Base-by-base conservation (phyloP, 179 eudicot genomes). In the Corrigiola litoralis region DNA sequence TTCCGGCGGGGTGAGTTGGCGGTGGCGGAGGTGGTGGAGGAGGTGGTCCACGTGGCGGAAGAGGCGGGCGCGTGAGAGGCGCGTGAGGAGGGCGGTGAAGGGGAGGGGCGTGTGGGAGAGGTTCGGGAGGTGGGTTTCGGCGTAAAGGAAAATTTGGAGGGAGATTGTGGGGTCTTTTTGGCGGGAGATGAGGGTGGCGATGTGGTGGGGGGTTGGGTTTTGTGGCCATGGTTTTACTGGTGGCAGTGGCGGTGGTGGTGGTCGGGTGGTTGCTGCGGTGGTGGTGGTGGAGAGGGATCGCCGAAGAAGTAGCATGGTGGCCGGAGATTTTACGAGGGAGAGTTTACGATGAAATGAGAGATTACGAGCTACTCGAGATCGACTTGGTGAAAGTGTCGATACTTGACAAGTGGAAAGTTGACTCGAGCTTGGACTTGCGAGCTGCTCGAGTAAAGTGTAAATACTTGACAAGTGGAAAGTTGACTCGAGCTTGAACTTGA, bases 201-300 rank as follows among this genome's bases (percentile, higher is more conserved):
- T 85, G 65, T 81, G 86, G 63, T 77, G 80, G 1, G 76, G 82
- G 57, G 71, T 53, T 61, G 88, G 94, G 42, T 72, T 63, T 58
- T 72, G 68, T 32, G 97, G 95, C 97, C 97, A 90, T 44, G 90
- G 90, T 61, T 80, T 69, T 70, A 86, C 80, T 14, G 97, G 74
- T 25, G 32, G 57, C 12, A 48, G 62, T 13, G 7, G 13, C 4
- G 52, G 59, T 17, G 63, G 69, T 27, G 38, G 75, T 7, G 56
- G 33, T n/a, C 13, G 54, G 27, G 32, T 45, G 69, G 25, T 47
- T 32, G n/a, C n/a, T 52, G 47, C 34, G 68, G 72, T 31, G 64
- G 33, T 18, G 32, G 59, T 56, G 69, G 58, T 25, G 59, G 59
- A 9, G 40, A 66, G 25, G 11, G 31, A 24, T 5, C 44, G 76